A percentile compares a stretch with the other conserved stretches of the same genome.
These are phyloP conservation scores for Puccinia horiana DNA, from an alignment of 1,284 basidiomycete species.

Conservation along the genomic window DNA sequence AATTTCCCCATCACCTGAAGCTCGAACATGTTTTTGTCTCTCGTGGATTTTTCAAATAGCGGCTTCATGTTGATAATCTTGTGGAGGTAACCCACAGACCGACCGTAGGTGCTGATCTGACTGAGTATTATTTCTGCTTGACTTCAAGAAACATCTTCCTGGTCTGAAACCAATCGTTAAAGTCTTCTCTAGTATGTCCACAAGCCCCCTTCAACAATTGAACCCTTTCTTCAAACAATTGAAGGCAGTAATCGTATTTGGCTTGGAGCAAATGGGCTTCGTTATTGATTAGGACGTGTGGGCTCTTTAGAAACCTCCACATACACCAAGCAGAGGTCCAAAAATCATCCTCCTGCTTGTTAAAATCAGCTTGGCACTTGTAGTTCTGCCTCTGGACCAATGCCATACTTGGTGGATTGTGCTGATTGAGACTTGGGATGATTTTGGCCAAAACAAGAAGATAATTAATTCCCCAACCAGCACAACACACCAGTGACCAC, in stretches of 20 bases:
- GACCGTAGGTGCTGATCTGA: background rate
- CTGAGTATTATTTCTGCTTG: background rate
- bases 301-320: background rate
- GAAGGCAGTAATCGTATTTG: background rate
- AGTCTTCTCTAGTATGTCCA: background rate
- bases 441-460: too few species aligned
- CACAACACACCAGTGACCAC: too few species aligned
- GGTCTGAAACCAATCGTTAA: background rate
- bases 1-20: background rate
- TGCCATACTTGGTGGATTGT: too few species aligned
- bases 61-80: background rate
- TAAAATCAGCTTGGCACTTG: background rate
- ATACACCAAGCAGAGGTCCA: background rate
- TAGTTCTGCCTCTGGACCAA: too few species aligned
- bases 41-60: background rate
- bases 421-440: too few species aligned
- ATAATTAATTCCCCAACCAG: too few species aligned
- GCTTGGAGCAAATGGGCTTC: too few species aligned
- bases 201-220: too few species aligned
- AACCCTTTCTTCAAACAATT: too few species aligned
- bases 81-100: background rate
- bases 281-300: background rate
- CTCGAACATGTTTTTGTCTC: background rate
- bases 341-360: background rate
- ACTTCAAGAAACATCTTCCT: background rate